Percentiles rank a stretch among this genome's conserved stretches.
phyloP scores from a whole-genome alignment of 352 stramenopile genomes.

The Blastocystis sp. region DNA sequence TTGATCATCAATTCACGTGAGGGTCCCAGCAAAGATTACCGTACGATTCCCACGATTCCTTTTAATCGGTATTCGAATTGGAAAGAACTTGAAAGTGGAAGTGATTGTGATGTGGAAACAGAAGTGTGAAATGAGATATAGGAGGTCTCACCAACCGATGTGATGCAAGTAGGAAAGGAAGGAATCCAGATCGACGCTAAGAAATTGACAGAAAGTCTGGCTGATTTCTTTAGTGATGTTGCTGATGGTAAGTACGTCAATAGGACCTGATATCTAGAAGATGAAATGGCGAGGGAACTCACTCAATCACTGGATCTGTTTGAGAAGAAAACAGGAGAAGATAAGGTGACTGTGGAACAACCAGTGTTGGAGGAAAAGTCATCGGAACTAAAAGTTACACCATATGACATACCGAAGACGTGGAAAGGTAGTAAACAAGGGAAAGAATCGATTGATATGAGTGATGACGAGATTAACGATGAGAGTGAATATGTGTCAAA shows the following conservation, averaged over 20 bases:
- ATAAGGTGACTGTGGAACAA: not conserved
- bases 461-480: slow-evolving; percentile 19
- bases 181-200: not conserved
- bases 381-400: not conserved
- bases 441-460: not conserved
- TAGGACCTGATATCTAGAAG: not conserved
- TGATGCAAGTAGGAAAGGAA: not conserved
- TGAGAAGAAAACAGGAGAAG: not conserved
- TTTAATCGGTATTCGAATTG: not conserved
- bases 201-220: not conserved
- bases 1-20: not conserved
- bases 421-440: not conserved
- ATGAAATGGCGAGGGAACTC: not conserved
- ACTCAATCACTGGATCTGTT: not conserved
- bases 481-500: not conserved
- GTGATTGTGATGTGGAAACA: slow-evolving; percentile 7
- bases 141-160: not conserved
- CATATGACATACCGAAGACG: no score
- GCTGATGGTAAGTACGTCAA: not conserved
- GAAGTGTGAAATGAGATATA: not conserved
- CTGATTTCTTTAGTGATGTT: slow-evolving; percentile 44
- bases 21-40: not conserved
- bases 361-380: not conserved
- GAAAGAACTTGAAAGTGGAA: slow-evolving; percentile 2
- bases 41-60: not conserved